Evolutionary conservation across 2,329 filamentous ascomycete genomes (phyloP).

Genomic region (Bretziella fagacearum): DNA sequence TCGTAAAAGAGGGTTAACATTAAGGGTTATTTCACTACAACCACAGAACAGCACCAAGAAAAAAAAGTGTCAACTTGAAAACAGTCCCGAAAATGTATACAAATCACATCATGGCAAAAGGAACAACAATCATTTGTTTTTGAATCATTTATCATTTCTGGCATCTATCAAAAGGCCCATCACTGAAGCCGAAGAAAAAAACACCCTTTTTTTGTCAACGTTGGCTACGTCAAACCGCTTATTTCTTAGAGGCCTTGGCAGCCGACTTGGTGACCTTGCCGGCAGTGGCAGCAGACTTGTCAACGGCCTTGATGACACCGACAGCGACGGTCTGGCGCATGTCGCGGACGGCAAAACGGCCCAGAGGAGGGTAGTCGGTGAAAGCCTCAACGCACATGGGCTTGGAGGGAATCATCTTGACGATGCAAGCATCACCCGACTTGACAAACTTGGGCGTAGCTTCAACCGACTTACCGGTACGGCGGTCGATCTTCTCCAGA

Average conservation of each 20-base stretch:
- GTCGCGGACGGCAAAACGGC: constrained; percentile 99
- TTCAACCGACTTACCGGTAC: constrained; percentile 97
- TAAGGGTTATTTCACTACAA: too few relatives aligned
- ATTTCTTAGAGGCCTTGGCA: constrained; percentile 61
- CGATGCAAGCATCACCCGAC: constrained; percentile 99
- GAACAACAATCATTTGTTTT: not conserved
- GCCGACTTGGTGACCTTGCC: constrained; percentile 58
- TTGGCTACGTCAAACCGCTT: constrained; percentile 23
- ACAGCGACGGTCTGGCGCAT: constrained; percentile 84
- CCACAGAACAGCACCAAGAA: too few relatives aligned
- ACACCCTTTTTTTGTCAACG: constrained; percentile 13
- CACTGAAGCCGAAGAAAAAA: constrained; percentile 2
- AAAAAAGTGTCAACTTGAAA: too few relatives aligned
- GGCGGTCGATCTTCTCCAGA: constrained; percentile 99
- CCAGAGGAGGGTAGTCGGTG: constrained; percentile 98
- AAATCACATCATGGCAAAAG: not conserved
- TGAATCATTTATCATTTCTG: constrained; percentile 14
- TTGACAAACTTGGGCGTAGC: constrained; percentile 97
- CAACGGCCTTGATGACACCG: constrained; percentile 84
- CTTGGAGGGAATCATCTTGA: constrained; percentile 99
- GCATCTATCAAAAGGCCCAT: constrained; percentile 10
- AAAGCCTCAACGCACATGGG: constrained; percentile 99
- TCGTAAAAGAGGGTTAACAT: too few relatives aligned
- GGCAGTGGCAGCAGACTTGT: constrained; percentile 39
- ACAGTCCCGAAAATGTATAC: not conserved